phyloP scores from a whole-genome alignment of 306 rosid genomes.

The Quercus bicolor region DNA sequence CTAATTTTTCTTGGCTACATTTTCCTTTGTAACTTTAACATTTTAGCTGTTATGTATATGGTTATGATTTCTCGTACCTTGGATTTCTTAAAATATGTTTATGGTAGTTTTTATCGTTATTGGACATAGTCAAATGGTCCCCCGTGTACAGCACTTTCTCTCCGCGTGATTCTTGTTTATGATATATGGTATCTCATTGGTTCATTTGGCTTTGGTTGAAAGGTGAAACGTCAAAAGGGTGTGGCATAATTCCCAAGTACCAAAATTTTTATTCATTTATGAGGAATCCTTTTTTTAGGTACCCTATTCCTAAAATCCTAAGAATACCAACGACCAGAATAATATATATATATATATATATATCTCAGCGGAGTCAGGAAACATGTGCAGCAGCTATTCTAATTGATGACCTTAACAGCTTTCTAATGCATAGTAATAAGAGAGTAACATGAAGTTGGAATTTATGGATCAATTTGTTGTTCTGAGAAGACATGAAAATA shows the following conservation, averaged over 20 bases:
- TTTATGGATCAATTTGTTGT: too few relatives aligned
- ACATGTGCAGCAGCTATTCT: not conserved
- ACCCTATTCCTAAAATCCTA: too few relatives aligned
- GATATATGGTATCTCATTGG: too few relatives aligned
- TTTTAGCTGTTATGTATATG: conserved; percentile 14
- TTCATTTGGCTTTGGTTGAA: too few relatives aligned
- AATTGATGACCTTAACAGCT: too few relatives aligned
- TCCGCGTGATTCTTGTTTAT: not conserved
- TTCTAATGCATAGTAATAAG: too few relatives aligned
- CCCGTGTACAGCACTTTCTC: not conserved
- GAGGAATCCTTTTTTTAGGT: too few relatives aligned
- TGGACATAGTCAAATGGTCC: conserved; percentile 16
- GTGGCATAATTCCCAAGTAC: not conserved
- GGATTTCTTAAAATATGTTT: conserved; percentile 35
- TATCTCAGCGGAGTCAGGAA: not conserved
- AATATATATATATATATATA: not conserved
- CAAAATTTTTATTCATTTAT: not conserved
- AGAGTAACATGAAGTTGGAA: too few relatives aligned
- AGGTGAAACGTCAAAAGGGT: not conserved
- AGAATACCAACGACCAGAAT: not conserved
- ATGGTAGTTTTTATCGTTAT: conserved; percentile 57
- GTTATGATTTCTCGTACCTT: conserved; percentile 27
- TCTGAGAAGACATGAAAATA: too few relatives aligned
- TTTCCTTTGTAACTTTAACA: not conserved
- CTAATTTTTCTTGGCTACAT: not conserved